Conservation (phyloP, 2,329 filamentous ascomycete species). For the Aspergillus carbonarius region DNA sequence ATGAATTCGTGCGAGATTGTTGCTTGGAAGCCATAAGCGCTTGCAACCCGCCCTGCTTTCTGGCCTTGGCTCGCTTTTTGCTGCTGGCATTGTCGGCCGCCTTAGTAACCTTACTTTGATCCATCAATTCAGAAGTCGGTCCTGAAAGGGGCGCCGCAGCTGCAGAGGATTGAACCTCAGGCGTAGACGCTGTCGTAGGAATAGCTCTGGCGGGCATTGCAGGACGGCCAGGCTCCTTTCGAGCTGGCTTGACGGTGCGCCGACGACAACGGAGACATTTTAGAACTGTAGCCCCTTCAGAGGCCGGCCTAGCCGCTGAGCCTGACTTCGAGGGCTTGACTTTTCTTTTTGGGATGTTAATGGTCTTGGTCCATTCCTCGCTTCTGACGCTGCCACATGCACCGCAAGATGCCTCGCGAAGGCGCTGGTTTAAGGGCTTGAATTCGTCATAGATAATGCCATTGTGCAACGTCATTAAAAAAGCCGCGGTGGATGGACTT, state of each 20-base stretch:
- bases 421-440: conserved; percentile 32
- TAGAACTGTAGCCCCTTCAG: conserved; percentile 32
- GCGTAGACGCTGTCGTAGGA: conserved; percentile 9
- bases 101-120: conserved; percentile 21
- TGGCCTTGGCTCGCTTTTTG: conserved; percentile 56
- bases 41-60: conserved; percentile 55
- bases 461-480: conserved; percentile 42
- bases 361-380: conserved; percentile 30
- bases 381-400: conserved; percentile 42
- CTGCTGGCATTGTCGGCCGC: conserved; percentile 46
- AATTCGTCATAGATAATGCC: conserved; percentile 34
- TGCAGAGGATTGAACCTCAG: conserved; percentile 11
- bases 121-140: conserved; percentile 6
- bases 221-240: conserved; percentile 15
- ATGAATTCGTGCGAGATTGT: conserved; percentile 27
- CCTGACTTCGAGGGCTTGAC: conserved; percentile 11
- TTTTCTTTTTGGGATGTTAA: conserved; percentile 25
- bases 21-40: conserved; percentile 51
- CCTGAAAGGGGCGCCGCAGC: conserved; percentile 11
- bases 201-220: conserved; percentile 13
- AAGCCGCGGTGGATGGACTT: conserved; percentile 43
- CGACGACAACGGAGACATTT: conserved; percentile 40
- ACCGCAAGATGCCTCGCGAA: conserved; percentile 37
- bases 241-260: conserved; percentile 30
- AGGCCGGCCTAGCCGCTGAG: conserved; percentile 9